Evolutionary conservation across 768 basidiomycete species (phyloP).

Genomic region (Kwoniella shandongensis): DNA sequence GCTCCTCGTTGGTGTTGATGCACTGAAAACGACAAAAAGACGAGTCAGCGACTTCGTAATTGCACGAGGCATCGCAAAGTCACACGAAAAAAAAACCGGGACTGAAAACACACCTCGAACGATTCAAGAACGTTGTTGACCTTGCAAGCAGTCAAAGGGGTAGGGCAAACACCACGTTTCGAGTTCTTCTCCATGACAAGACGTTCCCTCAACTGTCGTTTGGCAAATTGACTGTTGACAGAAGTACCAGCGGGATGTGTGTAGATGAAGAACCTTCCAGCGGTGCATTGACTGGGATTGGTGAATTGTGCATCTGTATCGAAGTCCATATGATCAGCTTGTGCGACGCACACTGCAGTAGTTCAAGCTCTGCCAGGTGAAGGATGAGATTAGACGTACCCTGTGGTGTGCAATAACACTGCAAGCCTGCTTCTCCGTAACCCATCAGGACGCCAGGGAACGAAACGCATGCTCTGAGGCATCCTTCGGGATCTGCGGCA

Average conservation of each 20-base stretch:
- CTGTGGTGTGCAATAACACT: no score
- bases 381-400: no score
- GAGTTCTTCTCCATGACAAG: not conserved
- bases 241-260: not conserved
- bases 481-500: no score
- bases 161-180: not conserved
- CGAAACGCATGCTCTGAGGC: no score
- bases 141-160: constrained; percentile 2
- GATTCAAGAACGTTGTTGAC: not conserved
- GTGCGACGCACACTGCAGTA: not conserved
- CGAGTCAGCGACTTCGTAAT: no score
- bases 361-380: no score
- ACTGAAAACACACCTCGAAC: constrained; percentile 5
- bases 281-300: not conserved
- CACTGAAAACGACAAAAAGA: not conserved
- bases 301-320: no score
- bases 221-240: constrained; percentile 7
- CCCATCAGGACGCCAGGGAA: no score
- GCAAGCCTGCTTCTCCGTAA: no score
- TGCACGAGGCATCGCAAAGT: no score
- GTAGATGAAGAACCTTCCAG: not conserved
- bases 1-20: not conserved
- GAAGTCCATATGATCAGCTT: no score
- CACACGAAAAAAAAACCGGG: no score
- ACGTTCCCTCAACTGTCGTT: constrained; percentile 5